Conservation (phyloP, 306 rosid genomes). For the Alnus glutinosa region DNA sequence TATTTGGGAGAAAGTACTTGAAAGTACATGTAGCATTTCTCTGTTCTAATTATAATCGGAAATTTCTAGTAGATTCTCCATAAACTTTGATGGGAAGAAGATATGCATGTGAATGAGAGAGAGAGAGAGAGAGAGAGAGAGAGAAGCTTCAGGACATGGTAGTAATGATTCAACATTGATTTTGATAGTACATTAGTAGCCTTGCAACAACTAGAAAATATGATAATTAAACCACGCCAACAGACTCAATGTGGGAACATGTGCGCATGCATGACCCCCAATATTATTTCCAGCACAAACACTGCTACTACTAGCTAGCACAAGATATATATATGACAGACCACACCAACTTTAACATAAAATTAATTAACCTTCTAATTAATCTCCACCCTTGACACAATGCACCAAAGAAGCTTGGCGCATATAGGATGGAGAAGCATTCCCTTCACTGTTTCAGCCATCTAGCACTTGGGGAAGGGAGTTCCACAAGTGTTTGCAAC, state of each 20-base stretch:
- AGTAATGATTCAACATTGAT: constrained; percentile 36
- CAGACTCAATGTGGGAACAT: constrained; percentile 44
- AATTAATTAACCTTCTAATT: constrained; percentile 22
- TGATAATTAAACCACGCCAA: constrained; percentile 39
- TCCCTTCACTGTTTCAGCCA: constrained; percentile 9
- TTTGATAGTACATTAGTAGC: constrained; percentile 8
- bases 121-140: not conserved
- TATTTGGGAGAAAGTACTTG: too few relatives aligned
- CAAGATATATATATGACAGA: constrained; percentile 28
- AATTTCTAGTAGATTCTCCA: not conserved
- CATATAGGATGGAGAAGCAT: constrained; percentile 19
- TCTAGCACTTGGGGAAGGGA: constrained; percentile 86
- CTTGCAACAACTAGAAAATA: constrained; percentile 42
- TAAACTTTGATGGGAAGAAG: not conserved
- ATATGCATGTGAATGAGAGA: not conserved
- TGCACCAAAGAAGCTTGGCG: constrained; percentile 32
- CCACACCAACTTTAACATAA: constrained; percentile 43
- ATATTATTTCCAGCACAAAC: constrained; percentile 40
- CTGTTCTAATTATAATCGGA: not conserved
- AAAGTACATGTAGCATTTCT: too few relatives aligned
- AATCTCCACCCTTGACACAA: constrained; percentile 33
- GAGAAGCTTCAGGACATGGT: constrained; percentile 3
- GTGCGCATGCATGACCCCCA: constrained; percentile 35
- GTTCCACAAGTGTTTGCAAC: constrained; percentile 93
- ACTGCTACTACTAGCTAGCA: constrained; percentile 31